These are phyloP conservation scores for Irpex lacteus DNA, from an alignment of 1,284 basidiomycete species.

Conservation along the genomic window DNA sequence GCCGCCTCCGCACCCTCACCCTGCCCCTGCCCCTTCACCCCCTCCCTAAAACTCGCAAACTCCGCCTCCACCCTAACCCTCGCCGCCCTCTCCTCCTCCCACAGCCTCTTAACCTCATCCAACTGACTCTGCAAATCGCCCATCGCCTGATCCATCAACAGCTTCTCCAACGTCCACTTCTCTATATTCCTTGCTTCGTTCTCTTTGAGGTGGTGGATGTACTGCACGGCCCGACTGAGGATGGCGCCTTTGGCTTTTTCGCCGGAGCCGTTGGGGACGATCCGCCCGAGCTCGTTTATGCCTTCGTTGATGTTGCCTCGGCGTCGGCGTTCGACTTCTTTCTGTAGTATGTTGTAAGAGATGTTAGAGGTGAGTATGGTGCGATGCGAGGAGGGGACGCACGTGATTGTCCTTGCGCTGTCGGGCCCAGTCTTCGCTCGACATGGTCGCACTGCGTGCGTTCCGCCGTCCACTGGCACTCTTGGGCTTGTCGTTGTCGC, in stretches of 20 bases:
- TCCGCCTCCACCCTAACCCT: constrained; percentile 60
- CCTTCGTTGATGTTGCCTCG: constrained; percentile 95
- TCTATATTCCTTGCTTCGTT: constrained; percentile 90
- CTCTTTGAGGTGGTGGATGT: constrained; percentile 88
- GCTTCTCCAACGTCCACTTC: constrained; percentile 92
- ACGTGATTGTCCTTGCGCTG: constrained; percentile 87
- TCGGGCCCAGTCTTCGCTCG: constrained; percentile 74
- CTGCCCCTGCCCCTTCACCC: background rate
- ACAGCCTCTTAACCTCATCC: constrained; percentile 69
- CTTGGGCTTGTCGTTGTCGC: constrained; percentile 16
- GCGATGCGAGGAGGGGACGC: constrained; percentile 21
- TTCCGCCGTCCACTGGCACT: constrained; percentile 25
- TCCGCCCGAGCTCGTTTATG: constrained; percentile 87
- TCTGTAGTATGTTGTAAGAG: constrained; percentile 46
- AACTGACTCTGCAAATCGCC: constrained; percentile 78
- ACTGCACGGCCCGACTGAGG: constrained; percentile 80
- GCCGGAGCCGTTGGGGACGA: constrained; percentile 84
- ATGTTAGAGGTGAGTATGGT: background rate
- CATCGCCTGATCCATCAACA: constrained; percentile 91
- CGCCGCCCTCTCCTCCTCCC: constrained; percentile 66
- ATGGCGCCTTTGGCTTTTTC: constrained; percentile 91
- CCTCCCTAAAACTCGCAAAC: constrained; percentile 25
- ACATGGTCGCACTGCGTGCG: constrained; percentile 37
- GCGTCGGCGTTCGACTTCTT: constrained; percentile 95
- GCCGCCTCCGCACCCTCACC: background rate